Conservation (phyloP, 768 basidiomycete species). For the Sporobolomyces roseus region DNA sequence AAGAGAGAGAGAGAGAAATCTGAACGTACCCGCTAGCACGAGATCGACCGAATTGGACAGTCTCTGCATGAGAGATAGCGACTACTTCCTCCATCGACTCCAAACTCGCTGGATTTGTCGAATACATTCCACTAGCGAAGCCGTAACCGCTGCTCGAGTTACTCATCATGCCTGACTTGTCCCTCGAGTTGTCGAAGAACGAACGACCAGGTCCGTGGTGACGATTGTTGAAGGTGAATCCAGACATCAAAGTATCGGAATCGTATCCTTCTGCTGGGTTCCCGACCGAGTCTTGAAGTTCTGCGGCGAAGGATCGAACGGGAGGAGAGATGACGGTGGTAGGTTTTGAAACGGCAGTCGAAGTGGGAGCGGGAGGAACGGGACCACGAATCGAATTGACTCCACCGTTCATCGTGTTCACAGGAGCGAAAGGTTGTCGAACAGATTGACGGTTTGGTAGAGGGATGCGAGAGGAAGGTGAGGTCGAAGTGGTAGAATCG, state of each 20-base stretch:
- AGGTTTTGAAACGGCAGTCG: constrained; percentile 9
- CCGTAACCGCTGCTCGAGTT: constrained; percentile 24
- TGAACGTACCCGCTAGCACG: constrained; percentile 20
- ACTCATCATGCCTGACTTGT: constrained; percentile 2
- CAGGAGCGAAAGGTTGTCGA: constrained; percentile 14
- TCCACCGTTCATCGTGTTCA: constrained; percentile 5
- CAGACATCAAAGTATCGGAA: constrained; percentile 20
- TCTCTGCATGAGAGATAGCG: constrained; percentile 22
- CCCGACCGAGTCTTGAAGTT: constrained; percentile 17
- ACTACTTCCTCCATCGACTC: constrained; percentile 33
- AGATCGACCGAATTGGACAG: constrained; percentile 15
- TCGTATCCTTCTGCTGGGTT: constrained; percentile 25
- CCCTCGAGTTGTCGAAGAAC: constrained; percentile 8
- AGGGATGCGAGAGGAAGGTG: constrained; percentile 9
- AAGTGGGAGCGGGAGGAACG: not conserved
- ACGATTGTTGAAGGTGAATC: constrained; percentile 20
- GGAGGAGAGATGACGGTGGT: constrained; percentile 13
- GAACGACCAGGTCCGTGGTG: constrained; percentile 20
- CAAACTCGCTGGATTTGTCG: constrained; percentile 23
- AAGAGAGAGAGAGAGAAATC: not conserved
- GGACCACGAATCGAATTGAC: constrained; percentile 17
- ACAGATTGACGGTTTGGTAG: constrained; percentile 5
- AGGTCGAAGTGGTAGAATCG: not conserved
- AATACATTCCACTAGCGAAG: constrained; percentile 15
- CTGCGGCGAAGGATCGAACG: constrained; percentile 27